These are phyloP conservation scores for Ganoderma sp. DNA, from an alignment of 1,284 basidiomycete species.

Conservation along the genomic window DNA sequence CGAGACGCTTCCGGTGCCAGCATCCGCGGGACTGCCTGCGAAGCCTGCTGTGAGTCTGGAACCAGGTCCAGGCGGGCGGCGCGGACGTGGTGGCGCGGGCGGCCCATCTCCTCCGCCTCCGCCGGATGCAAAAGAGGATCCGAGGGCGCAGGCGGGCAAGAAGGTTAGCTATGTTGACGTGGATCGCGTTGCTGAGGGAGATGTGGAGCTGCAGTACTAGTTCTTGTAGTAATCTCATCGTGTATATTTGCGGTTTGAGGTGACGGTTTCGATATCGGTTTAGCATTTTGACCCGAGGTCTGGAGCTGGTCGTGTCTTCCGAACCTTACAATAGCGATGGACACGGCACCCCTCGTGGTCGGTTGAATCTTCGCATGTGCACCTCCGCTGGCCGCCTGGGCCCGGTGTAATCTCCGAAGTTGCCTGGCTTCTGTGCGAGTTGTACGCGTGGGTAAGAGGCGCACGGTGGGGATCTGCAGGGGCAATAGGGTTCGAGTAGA, in stretches of 20 bases:
- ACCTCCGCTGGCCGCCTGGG: constrained; percentile 6
- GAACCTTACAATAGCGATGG: constrained; percentile 14
- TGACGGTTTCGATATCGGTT: neutral
- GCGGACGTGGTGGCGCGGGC: constrained; percentile 46
- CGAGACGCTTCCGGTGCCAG: constrained; percentile 56
- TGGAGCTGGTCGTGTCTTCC: constrained; percentile 1
- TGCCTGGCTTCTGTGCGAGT: constrained; percentile 13
- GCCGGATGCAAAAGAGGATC: constrained; percentile 85
- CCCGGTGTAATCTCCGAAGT: constrained; percentile 26
- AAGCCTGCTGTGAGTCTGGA: constrained; percentile 73
- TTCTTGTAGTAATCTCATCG: constrained; percentile 36
- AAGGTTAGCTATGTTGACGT: constrained; percentile 88
- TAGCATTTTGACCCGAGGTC: neutral
- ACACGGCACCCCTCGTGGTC: constrained; percentile 19
- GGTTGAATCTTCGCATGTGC: neutral
- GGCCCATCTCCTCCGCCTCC: constrained; percentile 76
- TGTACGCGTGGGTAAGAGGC: constrained; percentile 18
- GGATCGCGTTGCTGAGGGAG: constrained; percentile 86
- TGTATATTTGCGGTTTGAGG: constrained; percentile 27
- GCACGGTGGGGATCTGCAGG: constrained; percentile 24
- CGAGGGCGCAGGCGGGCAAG: constrained; percentile 80
- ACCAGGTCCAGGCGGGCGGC: constrained; percentile 50
- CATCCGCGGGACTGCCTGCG: constrained; percentile 73
- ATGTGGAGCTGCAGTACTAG: constrained; percentile 80
- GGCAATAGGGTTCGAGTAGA: constrained; percentile 16